phyloP scores from a whole-genome alignment of 108 stramenopile genomes.

The Nitzschia sp. region DNA sequence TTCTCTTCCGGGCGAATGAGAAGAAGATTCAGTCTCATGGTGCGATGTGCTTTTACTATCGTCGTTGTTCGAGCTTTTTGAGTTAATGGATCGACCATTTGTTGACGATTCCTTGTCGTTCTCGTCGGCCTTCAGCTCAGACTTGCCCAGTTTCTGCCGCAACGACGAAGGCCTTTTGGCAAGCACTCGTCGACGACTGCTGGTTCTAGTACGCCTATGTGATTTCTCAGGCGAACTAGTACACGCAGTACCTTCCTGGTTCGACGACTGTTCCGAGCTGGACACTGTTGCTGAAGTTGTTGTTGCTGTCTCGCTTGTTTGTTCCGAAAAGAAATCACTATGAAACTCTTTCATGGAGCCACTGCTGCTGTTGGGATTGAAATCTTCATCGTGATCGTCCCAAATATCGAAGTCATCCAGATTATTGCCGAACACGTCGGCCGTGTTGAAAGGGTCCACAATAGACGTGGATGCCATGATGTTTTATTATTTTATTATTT shows the following conservation, averaged over 20 bases:
- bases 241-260: background rate
- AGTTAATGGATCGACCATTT: background rate
- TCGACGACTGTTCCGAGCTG: background rate
- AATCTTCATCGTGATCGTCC: background rate
- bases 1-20: background rate
- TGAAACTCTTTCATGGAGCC: background rate
- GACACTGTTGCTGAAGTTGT: background rate
- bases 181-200: too few relatives aligned
- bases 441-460: too few relatives aligned
- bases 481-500: too few relatives aligned
- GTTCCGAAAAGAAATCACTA: background rate
- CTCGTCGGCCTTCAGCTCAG: background rate
- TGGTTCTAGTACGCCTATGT: too few relatives aligned
- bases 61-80: background rate
- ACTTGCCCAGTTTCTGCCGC: background rate
- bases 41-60: background rate
- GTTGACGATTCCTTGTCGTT: background rate
- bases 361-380: background rate
- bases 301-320: too few relatives aligned
- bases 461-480: too few relatives aligned
- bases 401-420: constrained; percentile 13
- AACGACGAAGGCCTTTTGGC: too few relatives aligned
- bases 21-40: background rate
- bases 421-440: constrained; percentile 6
- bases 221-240: too few relatives aligned